Percentiles rank a stretch among this genome's conserved stretches.
These are phyloP conservation scores for Cladosporium sp. DNA, from an alignment of 2,329 filamentous ascomycete genomes.

Conservation along the genomic window DNA sequence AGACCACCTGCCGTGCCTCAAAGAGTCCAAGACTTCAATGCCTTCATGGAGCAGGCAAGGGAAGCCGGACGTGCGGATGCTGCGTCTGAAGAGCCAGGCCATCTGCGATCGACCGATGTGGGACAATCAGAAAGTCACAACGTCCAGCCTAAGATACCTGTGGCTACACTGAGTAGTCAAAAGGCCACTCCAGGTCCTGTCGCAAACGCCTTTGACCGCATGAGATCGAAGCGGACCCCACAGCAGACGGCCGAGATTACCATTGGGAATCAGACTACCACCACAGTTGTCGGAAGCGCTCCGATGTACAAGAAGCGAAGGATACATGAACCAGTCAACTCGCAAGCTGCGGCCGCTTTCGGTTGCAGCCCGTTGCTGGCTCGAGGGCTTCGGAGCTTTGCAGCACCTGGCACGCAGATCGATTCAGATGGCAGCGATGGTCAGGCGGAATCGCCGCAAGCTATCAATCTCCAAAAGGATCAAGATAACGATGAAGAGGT, in stretches of 20 bases:
- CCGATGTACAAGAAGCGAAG: conserved; percentile 45
- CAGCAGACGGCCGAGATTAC: conserved; percentile 70
- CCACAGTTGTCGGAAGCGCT: conserved; percentile 55
- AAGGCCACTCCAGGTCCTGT: conserved; percentile 44
- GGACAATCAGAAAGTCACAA: neutral
- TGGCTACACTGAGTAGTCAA: conserved; percentile 25
- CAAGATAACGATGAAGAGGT: conserved; percentile 13
- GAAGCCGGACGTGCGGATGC: neutral
- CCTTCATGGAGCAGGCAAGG: conserved; percentile 24
- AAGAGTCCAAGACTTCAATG: conserved; percentile 38
- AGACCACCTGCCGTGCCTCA: conserved; percentile 18
- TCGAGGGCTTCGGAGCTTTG: conserved; percentile 49
- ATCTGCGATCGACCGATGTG: neutral
- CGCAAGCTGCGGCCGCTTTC: conserved; percentile 44
- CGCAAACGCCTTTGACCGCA: conserved; percentile 60
- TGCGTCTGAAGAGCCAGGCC: neutral
- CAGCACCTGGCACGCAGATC: conserved; percentile 50
- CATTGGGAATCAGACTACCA: conserved; percentile 65
- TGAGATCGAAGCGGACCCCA: conserved; percentile 59
- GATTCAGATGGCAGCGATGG: conserved; percentile 21
- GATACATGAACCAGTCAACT: conserved; percentile 38
- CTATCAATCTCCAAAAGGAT: neutral
- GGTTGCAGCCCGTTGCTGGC: conserved; percentile 33
- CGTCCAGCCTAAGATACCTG: conserved; percentile 26
- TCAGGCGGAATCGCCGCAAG: conserved; percentile 26